Percentiles rank a stretch among this genome's conserved stretches.
These are phyloP conservation scores for Aureobasidium musti DNA, from an alignment of 2,329 filamentous ascomycete genomes.

Conservation along the genomic window DNA sequence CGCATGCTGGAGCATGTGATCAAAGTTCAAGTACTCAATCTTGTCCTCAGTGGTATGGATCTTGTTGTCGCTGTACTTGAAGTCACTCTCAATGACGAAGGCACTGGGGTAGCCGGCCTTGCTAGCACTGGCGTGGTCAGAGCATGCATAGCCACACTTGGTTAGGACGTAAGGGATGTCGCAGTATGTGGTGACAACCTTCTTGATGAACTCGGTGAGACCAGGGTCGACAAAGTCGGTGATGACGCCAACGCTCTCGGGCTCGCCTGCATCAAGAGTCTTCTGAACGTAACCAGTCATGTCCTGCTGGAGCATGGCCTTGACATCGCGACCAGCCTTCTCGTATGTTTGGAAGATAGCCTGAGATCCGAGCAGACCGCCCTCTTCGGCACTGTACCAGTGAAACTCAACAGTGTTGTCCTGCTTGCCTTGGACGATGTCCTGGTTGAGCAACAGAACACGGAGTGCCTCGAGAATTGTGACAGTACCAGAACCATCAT, in stretches of 20 bases:
- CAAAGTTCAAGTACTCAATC: constrained; percentile 73
- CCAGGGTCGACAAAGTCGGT: constrained; percentile 84
- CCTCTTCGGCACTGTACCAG: constrained; percentile 92
- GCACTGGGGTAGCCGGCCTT: constrained; percentile 74
- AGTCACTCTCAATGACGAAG: constrained; percentile 74
- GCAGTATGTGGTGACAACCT: constrained; percentile 83
- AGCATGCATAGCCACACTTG: constrained; percentile 85
- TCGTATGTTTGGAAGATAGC: constrained; percentile 85
- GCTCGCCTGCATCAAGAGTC: constrained; percentile 77
- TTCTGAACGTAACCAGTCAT: constrained; percentile 91
- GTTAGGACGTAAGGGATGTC: constrained; percentile 83
- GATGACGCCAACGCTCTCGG: constrained; percentile 88
- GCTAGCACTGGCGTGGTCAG: constrained; percentile 71
- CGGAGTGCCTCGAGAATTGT: constrained; percentile 92
- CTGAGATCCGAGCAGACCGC: constrained; percentile 81
- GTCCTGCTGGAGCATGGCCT: constrained; percentile 97
- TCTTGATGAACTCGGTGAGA: constrained; percentile 88
- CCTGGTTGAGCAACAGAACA: constrained; percentile 69
- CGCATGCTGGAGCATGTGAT: constrained; percentile 91
- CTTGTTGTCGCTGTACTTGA: constrained; percentile 64
- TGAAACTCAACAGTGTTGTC: constrained; percentile 93
- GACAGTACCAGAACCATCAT: constrained; percentile 73
- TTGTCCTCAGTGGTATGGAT: constrained; percentile 71
- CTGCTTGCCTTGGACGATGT: constrained; percentile 67
- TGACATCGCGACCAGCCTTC: constrained; percentile 70